phyloP scores from a whole-genome alignment of 495 filamentous ascomycete genomes.

The Physcia stellaris region DNA sequence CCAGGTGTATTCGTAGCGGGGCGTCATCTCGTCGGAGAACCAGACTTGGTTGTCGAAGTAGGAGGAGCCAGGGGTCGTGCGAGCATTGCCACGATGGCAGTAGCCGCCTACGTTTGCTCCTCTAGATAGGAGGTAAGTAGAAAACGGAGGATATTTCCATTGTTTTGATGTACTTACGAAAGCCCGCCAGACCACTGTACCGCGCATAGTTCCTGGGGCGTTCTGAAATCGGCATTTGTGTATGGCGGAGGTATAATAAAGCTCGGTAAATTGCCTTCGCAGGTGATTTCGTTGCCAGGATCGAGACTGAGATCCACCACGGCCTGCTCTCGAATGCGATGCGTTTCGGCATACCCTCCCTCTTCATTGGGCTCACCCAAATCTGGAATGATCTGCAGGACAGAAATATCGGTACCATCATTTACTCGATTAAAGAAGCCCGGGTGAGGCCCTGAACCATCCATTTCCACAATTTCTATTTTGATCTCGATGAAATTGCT shows the following conservation, averaged over 20 bases:
- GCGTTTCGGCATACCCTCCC: too few relatives aligned
- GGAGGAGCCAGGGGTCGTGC: too few relatives aligned
- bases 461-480: too few relatives aligned
- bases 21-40: slow-evolving; percentile 4
- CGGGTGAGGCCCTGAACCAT: too few relatives aligned
- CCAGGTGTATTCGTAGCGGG: neutral
- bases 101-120: slow-evolving; percentile 4
- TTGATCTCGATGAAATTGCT: too few relatives aligned
- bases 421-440: too few relatives aligned
- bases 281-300: neutral
- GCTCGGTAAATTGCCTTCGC: neutral
- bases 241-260: slow-evolving; percentile 1
- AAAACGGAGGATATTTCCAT: neutral
- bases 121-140: neutral
- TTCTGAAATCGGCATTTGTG: neutral
- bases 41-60: neutral
- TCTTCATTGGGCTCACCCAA: too few relatives aligned
- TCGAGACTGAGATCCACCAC: too few relatives aligned
- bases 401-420: too few relatives aligned
- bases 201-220: slow-evolving; percentile 1
- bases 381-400: too few relatives aligned
- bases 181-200: neutral
- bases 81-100: neutral
- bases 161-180: neutral
- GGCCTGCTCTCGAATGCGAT: too few relatives aligned